Conservation (phyloP, 2,329 filamentous ascomycete species). For the Claviceps humidiphila region DNA sequence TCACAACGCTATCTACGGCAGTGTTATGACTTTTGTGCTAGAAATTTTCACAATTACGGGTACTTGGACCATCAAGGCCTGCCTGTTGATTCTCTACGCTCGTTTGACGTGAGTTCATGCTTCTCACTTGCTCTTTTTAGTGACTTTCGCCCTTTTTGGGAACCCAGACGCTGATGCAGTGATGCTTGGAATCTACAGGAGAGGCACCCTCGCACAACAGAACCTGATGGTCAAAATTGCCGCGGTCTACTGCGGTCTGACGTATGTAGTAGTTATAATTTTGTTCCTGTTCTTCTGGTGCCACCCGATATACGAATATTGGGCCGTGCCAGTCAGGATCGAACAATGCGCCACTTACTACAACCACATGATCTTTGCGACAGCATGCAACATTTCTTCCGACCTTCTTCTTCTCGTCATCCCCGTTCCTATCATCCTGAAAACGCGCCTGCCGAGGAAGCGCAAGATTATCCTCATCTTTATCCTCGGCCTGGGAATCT, state of each 20-base stretch:
- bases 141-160: neutral
- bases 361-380: conserved; percentile 32
- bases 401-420: conserved; percentile 32
- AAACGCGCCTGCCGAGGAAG: conserved; percentile 23
- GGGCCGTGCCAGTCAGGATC: conserved; percentile 31
- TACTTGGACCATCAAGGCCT: conserved; percentile 40
- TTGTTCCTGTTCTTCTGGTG: conserved; percentile 42
- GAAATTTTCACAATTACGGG: conserved; percentile 38
- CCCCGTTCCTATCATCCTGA: conserved; percentile 30
- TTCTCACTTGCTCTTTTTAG: neutral
- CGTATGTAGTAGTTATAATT: conserved; percentile 35
- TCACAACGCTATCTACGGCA: conserved; percentile 32
- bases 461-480: conserved; percentile 39
- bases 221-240: conserved; percentile 28
- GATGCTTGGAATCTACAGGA: conserved; percentile 5
- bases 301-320: conserved; percentile 36
- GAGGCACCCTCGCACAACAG: conserved; percentile 17
- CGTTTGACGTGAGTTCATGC: conserved; percentile 31
- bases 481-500: conserved; percentile 43
- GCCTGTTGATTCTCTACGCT: conserved; percentile 37
- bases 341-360: conserved; percentile 32
- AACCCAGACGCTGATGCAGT: neutral
- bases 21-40: conserved; percentile 38
- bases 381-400: conserved; percentile 33
- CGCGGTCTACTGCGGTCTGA: conserved; percentile 27